phyloP scores from a whole-genome alignment of 2,329 filamentous ascomycete genomes.

The Triangularia verruculosa region DNA sequence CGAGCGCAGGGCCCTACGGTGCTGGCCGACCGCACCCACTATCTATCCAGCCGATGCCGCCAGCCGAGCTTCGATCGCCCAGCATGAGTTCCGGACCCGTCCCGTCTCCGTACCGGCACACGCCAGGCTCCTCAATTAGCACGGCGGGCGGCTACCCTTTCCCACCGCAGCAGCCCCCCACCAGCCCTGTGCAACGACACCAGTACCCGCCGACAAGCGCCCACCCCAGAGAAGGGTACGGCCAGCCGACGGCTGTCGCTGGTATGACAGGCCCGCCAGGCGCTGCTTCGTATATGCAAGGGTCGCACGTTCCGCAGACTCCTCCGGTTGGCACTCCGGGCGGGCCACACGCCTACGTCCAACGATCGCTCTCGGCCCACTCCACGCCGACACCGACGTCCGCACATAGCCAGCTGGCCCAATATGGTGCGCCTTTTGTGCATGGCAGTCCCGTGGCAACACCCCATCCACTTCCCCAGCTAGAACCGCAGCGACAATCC shows the following conservation, averaged over 20 bases:
- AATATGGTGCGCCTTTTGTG: conserved; percentile 48
- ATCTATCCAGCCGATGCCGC: conserved; percentile 44
- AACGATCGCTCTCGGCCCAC: conserved; percentile 56
- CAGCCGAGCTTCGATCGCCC: conserved; percentile 51
- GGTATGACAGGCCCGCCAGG: conserved; percentile 34
- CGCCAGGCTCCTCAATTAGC: conserved; percentile 45
- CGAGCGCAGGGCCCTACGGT: conserved; percentile 38
- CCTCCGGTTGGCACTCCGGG: conserved; percentile 47
- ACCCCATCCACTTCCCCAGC: conserved; percentile 41
- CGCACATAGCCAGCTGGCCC: conserved; percentile 54
- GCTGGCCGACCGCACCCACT: conserved; percentile 42
- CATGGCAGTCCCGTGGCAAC: conserved; percentile 53
- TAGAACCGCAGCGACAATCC: conserved; percentile 46
- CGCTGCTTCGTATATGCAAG: conserved; percentile 40
- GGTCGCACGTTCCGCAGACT: conserved; percentile 45
- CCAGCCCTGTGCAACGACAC: conserved; percentile 52
- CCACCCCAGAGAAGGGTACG: conserved; percentile 48
- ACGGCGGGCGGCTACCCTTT: conserved; percentile 49
- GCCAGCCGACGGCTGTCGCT: conserved; percentile 35
- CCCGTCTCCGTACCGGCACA: conserved; percentile 48
- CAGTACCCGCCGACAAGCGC: conserved; percentile 47
- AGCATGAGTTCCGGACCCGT: conserved; percentile 42
- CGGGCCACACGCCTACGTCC: conserved; percentile 36
- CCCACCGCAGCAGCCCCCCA: conserved; percentile 43
- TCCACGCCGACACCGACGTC: conserved; percentile 62